Percentiles rank a stretch among this genome's conserved stretches.
Evolutionary conservation across 2,329 filamentous ascomycete species (phyloP).

Genomic region (Microcera coccophila): DNA sequence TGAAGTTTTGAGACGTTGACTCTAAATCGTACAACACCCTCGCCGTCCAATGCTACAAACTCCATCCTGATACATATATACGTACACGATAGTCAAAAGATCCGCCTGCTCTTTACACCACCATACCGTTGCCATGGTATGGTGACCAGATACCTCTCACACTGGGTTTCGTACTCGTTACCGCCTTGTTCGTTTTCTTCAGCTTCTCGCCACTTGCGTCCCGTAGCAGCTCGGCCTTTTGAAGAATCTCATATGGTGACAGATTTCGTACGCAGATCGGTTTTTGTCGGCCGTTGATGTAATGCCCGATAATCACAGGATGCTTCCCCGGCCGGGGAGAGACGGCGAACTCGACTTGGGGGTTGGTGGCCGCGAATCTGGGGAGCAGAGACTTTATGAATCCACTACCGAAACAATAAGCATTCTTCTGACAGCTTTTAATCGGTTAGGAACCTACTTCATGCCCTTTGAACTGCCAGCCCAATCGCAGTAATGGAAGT

Average conservation of each 20-base stretch:
- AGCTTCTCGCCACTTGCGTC: slow-evolving; percentile 74
- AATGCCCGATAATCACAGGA: slow-evolving; percentile 82
- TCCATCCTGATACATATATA: slow-evolving; percentile 26
- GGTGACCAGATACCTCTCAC: slow-evolving; percentile 69
- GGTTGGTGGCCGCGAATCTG: slow-evolving; percentile 74
- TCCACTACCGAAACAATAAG: slow-evolving; percentile 49
- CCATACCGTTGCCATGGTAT: slow-evolving; percentile 59
- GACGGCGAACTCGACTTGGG: slow-evolving; percentile 85
- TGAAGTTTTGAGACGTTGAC: slow-evolving; percentile 16
- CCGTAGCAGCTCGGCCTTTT: slow-evolving; percentile 71
- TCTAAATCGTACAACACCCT: slow-evolving; percentile 26
- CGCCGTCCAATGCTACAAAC: slow-evolving; percentile 28
- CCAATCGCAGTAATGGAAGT: slow-evolving; percentile 97
- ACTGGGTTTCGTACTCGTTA: slow-evolving; percentile 60
- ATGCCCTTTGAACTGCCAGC: slow-evolving; percentile 90
- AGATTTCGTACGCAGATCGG: slow-evolving; percentile 86
- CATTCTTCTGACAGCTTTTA: background rate
- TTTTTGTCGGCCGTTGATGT: slow-evolving; percentile 86
- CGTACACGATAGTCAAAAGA: slow-evolving; percentile 17
- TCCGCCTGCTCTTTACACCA: slow-evolving; percentile 43
- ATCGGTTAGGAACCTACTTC: slow-evolving; percentile 59
- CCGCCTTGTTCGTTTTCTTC: slow-evolving; percentile 59
- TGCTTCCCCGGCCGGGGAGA: slow-evolving; percentile 88
- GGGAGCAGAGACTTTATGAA: slow-evolving; percentile 78
- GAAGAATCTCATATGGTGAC: slow-evolving; percentile 71